Percentiles rank a stretch among this genome's conserved stretches.
Conservation (phyloP, 192 early-diverging fungal species). For the Coemansia asiatica region DNA sequence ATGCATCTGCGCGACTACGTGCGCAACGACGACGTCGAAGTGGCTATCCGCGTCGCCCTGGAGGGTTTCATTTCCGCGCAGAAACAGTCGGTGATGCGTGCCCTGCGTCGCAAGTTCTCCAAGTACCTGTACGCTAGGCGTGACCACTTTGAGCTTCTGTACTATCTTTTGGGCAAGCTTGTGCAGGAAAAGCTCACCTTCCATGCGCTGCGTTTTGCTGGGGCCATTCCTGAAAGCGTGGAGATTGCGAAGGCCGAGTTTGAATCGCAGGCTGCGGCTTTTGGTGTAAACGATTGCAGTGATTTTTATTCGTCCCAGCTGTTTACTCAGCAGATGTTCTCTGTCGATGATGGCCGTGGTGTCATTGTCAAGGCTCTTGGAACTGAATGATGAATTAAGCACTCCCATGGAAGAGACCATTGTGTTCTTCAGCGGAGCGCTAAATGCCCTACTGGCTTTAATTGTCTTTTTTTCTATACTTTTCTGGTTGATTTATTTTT, state of each 20-base stretch:
- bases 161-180: slow-evolving; percentile 71
- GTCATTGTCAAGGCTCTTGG: slow-evolving; percentile 46
- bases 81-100: slow-evolving; percentile 86
- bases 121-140: slow-evolving; percentile 76
- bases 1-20: slow-evolving; percentile 96
- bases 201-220: slow-evolving; percentile 62
- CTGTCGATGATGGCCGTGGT: slow-evolving; percentile 18
- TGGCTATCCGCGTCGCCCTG: slow-evolving; percentile 86
- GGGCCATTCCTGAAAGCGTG: slow-evolving; percentile 58
- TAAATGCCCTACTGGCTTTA: not conserved
- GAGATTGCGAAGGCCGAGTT: slow-evolving; percentile 63
- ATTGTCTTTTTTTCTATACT: slow-evolving; percentile 2
- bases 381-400: too few species aligned
- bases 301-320: slow-evolving; percentile 58
- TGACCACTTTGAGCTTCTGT: slow-evolving; percentile 81
- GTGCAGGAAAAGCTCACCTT: slow-evolving; percentile 75
- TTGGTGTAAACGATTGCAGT: slow-evolving; percentile 60
- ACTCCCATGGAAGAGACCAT: not conserved
- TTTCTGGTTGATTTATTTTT: not conserved
- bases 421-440: not conserved
- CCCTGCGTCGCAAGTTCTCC: slow-evolving; percentile 79
- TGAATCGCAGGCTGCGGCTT: slow-evolving; percentile 58
- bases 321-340: slow-evolving; percentile 54
- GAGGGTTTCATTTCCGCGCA: slow-evolving; percentile 91
- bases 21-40: slow-evolving; percentile 86